Percentiles rank a stretch among this genome's conserved stretches.
phyloP scores from a whole-genome alignment of 352 stramenopile species.

The Phytophthora idaei region DNA sequence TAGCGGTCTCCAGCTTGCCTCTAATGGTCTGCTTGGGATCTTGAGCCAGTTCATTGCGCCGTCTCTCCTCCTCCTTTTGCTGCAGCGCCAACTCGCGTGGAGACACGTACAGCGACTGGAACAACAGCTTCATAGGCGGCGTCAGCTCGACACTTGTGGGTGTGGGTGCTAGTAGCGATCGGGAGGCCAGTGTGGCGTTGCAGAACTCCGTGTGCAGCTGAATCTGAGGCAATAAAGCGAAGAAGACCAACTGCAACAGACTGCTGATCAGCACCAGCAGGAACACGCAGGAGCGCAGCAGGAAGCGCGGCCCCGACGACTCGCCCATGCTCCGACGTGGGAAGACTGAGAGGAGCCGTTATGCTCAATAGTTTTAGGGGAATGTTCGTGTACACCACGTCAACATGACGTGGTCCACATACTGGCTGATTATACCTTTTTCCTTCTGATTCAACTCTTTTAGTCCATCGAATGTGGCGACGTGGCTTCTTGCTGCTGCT shows the following conservation, averaged over 20 bases:
- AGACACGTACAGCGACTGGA: slow-evolving; percentile 80
- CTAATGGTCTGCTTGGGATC: slow-evolving; percentile 31
- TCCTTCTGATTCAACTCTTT: slow-evolving; percentile 2
- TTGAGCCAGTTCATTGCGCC: slow-evolving; percentile 36
- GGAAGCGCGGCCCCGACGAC: slow-evolving; percentile 59
- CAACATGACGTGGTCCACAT: slow-evolving; percentile 3
- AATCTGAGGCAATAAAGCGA: slow-evolving; percentile 73
- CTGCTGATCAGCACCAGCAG: slow-evolving; percentile 77
- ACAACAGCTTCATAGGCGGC: slow-evolving; percentile 72
- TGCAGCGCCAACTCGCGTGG: slow-evolving; percentile 56
- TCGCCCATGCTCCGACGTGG: slow-evolving; percentile 34
- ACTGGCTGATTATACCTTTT: neutral
- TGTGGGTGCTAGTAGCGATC: slow-evolving; percentile 39
- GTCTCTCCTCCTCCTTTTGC: slow-evolving; percentile 48
- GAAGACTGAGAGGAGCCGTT: slow-evolving; percentile 25
- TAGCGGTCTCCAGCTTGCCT: slow-evolving; percentile 13
- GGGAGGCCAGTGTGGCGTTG: slow-evolving; percentile 57
- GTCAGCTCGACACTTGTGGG: slow-evolving; percentile 55
- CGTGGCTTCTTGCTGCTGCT: slow-evolving; percentile 16
- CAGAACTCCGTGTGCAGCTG: slow-evolving; percentile 66
- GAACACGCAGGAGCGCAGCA: slow-evolving; percentile 73
- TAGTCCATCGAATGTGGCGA: slow-evolving; percentile 7
- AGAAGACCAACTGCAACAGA: slow-evolving; percentile 77
- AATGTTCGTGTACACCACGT: slow-evolving; percentile 18
- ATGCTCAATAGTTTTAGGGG: slow-evolving; percentile 3